Conservation (phyloP, 1,284 basidiomycete genomes). For the Microbotryum silenes-acaulis region DNA sequence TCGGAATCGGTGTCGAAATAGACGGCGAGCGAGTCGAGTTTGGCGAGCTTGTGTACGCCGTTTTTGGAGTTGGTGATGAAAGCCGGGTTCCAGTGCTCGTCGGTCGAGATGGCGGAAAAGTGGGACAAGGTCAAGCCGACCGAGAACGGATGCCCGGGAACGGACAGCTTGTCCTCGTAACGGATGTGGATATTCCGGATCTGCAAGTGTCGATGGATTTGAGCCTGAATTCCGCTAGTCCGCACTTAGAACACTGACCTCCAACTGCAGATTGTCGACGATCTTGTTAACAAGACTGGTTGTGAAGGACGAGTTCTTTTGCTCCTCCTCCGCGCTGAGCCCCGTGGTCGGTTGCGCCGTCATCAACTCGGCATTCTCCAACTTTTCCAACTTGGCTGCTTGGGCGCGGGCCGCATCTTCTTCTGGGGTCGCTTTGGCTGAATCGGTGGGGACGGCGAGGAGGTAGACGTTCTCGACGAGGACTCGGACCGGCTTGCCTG, state of each 20-base stretch:
- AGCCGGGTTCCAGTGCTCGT: constrained; percentile 83
- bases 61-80: constrained; percentile 87
- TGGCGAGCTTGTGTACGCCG: constrained; percentile 90
- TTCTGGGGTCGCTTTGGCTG: constrained; percentile 61
- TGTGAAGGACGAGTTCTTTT: constrained; percentile 71
- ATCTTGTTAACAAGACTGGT: constrained; percentile 83
- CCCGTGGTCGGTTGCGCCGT: constrained; percentile 50
- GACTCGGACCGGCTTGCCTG: constrained; percentile 86
- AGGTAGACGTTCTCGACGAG: constrained; percentile 92
- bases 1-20: constrained; percentile 94
- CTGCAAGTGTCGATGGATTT: not conserved
- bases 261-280: constrained; percentile 93
- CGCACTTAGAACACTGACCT: constrained; percentile 50
- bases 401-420: constrained; percentile 79
- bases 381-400: constrained; percentile 77
- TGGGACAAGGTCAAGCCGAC: constrained; percentile 84
- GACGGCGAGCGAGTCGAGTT: constrained; percentile 75
- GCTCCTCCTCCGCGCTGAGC: constrained; percentile 53
- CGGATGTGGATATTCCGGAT: constrained; percentile 83
- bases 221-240: not conserved
- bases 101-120: constrained; percentile 89
- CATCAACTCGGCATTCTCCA: constrained; percentile 81
- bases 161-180: constrained; percentile 91
- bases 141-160: constrained; percentile 94
- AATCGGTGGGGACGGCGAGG: constrained; percentile 75